Conservation (phyloP, 345 rosid species). For the Populus tremula region DNA sequence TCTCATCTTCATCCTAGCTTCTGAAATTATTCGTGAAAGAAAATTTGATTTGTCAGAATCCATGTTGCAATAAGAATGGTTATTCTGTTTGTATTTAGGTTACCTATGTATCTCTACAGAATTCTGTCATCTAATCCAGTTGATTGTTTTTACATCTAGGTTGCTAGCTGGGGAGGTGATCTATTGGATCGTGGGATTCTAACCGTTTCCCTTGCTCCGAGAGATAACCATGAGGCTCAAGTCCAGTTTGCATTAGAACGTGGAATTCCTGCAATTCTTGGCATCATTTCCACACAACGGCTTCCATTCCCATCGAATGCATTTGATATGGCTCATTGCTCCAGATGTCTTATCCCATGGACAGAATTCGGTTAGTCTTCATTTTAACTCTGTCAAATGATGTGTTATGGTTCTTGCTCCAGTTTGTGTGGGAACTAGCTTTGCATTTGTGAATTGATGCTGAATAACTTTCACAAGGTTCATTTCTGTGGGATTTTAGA, state of each 20-base stretch:
- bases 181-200: conserved; percentile 83
- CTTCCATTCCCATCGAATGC: conserved; percentile 95
- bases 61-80: neutral
- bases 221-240: conserved; percentile 99
- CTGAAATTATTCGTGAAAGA: neutral
- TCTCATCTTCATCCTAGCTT: neutral
- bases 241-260: conserved; percentile 98
- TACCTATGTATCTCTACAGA: neutral
- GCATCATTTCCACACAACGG: conserved; percentile 95
- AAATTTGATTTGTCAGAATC: neutral
- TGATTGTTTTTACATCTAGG: conserved; percentile 40
- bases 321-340: conserved; percentile 99
- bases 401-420: neutral
- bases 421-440: neutral
- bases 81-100: neutral
- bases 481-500: neutral
- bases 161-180: conserved; percentile 99
- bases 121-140: neutral
- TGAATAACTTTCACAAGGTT: neutral
- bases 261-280: conserved; percentile 94
- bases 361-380: conserved; percentile 79
- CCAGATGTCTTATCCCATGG: conserved; percentile 99
- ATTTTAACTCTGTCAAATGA: neutral
- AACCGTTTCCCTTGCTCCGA: conserved; percentile 91
- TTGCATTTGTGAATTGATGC: neutral